A percentile compares a stretch with the other conserved stretches of the same genome.
These are phyloP conservation scores for Hymenoscyphus fraxineus DNA, from an alignment of 2,329 filamentous ascomycete genomes.

Conservation along the genomic window DNA sequence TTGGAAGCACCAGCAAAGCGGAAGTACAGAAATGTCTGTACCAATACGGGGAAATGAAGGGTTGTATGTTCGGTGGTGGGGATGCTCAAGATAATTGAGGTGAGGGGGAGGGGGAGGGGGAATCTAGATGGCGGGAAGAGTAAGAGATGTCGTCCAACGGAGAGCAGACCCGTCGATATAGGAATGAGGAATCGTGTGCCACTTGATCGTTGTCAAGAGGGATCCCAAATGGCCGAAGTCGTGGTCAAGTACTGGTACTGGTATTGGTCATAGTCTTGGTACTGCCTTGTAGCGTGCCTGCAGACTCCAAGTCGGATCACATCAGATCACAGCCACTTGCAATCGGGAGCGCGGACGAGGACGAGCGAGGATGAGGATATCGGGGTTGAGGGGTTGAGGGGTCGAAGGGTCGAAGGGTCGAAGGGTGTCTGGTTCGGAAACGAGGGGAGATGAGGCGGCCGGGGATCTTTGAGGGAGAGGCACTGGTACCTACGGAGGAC, in stretches of 20 bases:
- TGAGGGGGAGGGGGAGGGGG: neutral
- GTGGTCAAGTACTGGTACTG: neutral
- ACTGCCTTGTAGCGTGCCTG: too few species aligned
- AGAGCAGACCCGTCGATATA: neutral
- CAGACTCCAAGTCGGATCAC: too few species aligned
- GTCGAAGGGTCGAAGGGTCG: too few species aligned
- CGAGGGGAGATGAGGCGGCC: neutral
- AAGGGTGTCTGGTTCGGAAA: neutral
- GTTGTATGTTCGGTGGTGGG: neutral
- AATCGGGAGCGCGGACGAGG: neutral
- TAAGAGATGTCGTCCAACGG: neutral
- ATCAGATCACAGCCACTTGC: too few species aligned
- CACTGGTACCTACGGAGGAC: too few species aligned
- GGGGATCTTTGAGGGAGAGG: too few species aligned
- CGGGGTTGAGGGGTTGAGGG: neutral
- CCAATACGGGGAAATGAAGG: neutral
- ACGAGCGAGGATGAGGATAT: neutral
- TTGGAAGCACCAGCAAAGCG: neutral
- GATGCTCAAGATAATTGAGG: neutral
- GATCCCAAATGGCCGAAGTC: neutral
- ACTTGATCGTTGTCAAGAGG: neutral
- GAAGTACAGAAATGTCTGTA: neutral
- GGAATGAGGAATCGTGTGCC: neutral
- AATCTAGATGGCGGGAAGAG: neutral
- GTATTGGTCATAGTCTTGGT: neutral